Base-by-base conservation (phyloP, 2,329 filamentous ascomycete species). In the Graphilbum fragrans region DNA sequence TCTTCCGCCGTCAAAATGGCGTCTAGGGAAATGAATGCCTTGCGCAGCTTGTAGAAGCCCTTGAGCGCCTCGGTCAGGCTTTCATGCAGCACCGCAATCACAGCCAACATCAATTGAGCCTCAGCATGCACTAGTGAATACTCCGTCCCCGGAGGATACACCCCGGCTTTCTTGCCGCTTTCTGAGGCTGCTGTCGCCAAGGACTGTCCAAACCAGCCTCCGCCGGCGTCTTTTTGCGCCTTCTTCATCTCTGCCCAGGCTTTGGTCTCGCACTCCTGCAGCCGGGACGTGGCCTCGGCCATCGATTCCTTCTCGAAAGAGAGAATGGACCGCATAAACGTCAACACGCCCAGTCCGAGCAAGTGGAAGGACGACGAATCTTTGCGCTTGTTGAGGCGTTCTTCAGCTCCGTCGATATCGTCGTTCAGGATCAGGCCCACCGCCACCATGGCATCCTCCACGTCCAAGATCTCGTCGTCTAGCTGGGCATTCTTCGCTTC, bases 251-350 rank as follows among this genome's bases (percentile, higher is more conserved):
- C 85, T 39, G 77, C 72, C 65, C 77, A 82, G 4, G 88, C 83
- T 40, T 74, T 71, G 23, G 72, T 77, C 62, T 96, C 90, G 43
- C 86, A 86, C 35, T 82, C 77, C 39, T 70, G 71, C 21, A 98
- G 69, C 38, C 77, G 72, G 21, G 77, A 71, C 14, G 77, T 76
- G 19, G 92, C 86, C 65, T 93, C 79, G 43, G 77, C 77, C 82
- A 96, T 92, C 49, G 93, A 72, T 4, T 92, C 80, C 59, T 93
- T 88, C 61, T 96, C 92, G 53, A 94, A 92, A 2, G 88, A 88
- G 1, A 96, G 65, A 3, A 92, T 81, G 17, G 88, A 87, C 51
- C 80, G 73, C 60, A 96, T 80, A 57, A 96, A 96, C 35, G 77
- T 77, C 18, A 87, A 79, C 27, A 94, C 79, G 40, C 86, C 82